phyloP scores from a whole-genome alignment of 169 alveolate species.

The Miamiensis avidus region DNA sequence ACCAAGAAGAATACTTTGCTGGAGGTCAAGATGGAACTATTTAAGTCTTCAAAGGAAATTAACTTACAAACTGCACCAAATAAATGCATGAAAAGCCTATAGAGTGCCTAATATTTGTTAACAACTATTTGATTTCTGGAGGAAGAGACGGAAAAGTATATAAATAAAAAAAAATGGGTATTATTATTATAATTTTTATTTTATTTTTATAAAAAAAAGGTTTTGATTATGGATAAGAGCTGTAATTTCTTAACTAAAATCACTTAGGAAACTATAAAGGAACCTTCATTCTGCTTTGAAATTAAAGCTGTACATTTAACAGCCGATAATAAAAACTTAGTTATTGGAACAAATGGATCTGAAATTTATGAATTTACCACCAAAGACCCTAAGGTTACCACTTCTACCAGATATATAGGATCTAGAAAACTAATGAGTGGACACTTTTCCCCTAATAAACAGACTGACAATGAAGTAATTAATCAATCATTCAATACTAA shows the following conservation, averaged over 20 bases:
- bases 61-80: slow-evolving; percentile 31
- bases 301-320: slow-evolving; percentile 48
- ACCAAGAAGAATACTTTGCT: slow-evolving; percentile 52
- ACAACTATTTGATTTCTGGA: slow-evolving; percentile 68
- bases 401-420: slow-evolving; percentile 24
- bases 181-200: background rate
- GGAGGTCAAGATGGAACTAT: slow-evolving; percentile 68
- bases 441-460: slow-evolving; percentile 59
- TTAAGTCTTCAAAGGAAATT: slow-evolving; percentile 57
- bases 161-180: no score
- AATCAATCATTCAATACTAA: no score
- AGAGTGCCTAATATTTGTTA: slow-evolving; percentile 57
- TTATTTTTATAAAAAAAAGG: slow-evolving; percentile 6
- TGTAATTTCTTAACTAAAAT: slow-evolving; percentile 8
- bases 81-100: slow-evolving; percentile 55
- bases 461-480: slow-evolving; percentile 57
- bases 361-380: slow-evolving; percentile 59
- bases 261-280: slow-evolving; percentile 1
- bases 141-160: slow-evolving; percentile 62
- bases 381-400: slow-evolving; percentile 25
- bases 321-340: slow-evolving; percentile 11
- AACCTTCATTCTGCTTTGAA: slow-evolving; percentile 43
- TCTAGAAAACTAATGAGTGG: slow-evolving; percentile 49
- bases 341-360: slow-evolving; percentile 66
- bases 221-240: slow-evolving; percentile 36